Base-by-base conservation (phyloP, 768 basidiomycete genomes). In the Amylocystis lapponica region DNA sequence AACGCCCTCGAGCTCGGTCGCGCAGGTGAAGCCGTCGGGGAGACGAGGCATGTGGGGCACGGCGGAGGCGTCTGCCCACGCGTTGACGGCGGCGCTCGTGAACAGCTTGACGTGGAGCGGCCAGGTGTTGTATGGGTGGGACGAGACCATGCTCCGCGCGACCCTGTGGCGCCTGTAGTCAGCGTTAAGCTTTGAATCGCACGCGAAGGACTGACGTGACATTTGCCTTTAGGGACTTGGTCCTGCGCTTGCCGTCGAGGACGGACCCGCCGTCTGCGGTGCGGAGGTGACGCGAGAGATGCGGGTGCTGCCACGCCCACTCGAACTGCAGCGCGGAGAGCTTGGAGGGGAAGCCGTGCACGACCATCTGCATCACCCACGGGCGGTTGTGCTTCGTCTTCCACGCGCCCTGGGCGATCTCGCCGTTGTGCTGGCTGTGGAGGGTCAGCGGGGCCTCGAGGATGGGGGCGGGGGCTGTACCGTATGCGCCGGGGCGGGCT, bases 331-430 rank as follows among this genome's bases (percentile, higher is more conserved):
- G 63, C 10, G 89, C 87, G 2, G 84, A 75, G 59, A 87, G 61
- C 58, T 77, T 79, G 43, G 83, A 86, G 1, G 87, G 86, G 53
- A 92, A 90, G 4, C 88, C 89, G 57, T 86, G 74, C 1, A 90
- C 81, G 27, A 90, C 81, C 81, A 90, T 82, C 46, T 83, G 79
- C 86, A 92, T 89, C 10, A 78, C 71, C 87, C 86, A 90, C 31
- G 84, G 84, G 20, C 83, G 60, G 35, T 74, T 73, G 20, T 65
- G 51, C 33, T 62, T 64, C 0, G 87, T 90, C 60, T 76, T 83
- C 61, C 67, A 70, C 9, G 86, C 88, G 14, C 88, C 88, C 54
- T 78, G 75, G 0, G 72, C 64, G 43, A 89, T 60, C 59, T 84
- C 79, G 22, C 87, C 87, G 63, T 92, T 92, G 59, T 92, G 88